phyloP scores from a whole-genome alignment of 1,139 yeast genomes.

The Candida sp. region DNA sequence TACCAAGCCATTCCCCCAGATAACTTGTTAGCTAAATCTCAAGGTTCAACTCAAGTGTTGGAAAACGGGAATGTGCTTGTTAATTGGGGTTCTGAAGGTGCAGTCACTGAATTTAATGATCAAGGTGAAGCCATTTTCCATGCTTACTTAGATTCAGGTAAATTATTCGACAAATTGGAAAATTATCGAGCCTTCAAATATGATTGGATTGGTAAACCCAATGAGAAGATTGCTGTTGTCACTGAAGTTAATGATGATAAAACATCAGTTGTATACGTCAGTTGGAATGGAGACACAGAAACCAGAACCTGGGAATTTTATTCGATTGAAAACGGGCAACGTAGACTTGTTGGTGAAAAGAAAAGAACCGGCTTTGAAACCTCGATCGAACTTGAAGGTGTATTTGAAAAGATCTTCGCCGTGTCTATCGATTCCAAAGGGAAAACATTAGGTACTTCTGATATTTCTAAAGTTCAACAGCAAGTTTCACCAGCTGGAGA shows the following conservation, averaged over 20 bases:
- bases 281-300: conserved; percentile 40
- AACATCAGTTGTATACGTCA: conserved; percentile 21
- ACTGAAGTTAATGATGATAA: conserved; percentile 13
- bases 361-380: conserved; percentile 29
- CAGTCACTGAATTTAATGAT: conserved; percentile 28
- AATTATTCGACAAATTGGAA: conserved; percentile 19
- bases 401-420: conserved; percentile 12
- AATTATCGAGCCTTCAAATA: conserved; percentile 36
- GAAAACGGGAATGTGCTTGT: conserved; percentile 34
- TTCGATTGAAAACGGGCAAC: conserved; percentile 10
- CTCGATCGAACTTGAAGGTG: conserved; percentile 7
- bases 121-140: conserved; percentile 28
- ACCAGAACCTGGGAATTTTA: conserved; percentile 26
- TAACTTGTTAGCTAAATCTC: conserved; percentile 28
- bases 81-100: conserved; percentile 39
- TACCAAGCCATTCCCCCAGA: conserved; percentile 22
- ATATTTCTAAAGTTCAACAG: neutral
- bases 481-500: neutral
- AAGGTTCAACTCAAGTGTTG: conserved; percentile 34
- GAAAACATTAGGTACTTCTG: conserved; percentile 11
- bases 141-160: conserved; percentile 31
- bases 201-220: conserved; percentile 33
- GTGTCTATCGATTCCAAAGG: conserved; percentile 19
- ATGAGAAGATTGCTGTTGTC: conserved; percentile 26
- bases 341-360: conserved; percentile 15